Conservation (phyloP, 2,329 filamentous ascomycete species). For the Alternaria ventricosa region DNA sequence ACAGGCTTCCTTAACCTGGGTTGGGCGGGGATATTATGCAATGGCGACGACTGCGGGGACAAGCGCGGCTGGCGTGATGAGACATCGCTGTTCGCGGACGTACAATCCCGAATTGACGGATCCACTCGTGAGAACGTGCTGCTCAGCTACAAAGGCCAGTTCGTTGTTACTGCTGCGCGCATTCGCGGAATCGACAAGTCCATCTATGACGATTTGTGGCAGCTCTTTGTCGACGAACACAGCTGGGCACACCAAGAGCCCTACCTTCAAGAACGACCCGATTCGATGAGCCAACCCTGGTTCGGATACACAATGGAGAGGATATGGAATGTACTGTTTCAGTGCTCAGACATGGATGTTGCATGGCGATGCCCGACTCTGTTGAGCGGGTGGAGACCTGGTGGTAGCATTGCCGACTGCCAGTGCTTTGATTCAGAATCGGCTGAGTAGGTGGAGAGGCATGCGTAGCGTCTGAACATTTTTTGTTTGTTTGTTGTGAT, state of each 20-base stretch:
- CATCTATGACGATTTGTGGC: slow-evolving; percentile 45
- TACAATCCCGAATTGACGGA: slow-evolving; percentile 37
- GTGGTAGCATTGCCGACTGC: slow-evolving; percentile 34
- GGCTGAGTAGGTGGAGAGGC: slow-evolving; percentile 3
- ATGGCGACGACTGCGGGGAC: slow-evolving; percentile 51
- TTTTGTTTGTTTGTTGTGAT: slow-evolving; percentile 12
- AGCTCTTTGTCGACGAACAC: slow-evolving; percentile 28
- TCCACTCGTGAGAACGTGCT: slow-evolving; percentile 44
- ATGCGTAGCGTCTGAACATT: background rate
- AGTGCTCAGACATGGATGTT: slow-evolving; percentile 35
- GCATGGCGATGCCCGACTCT: slow-evolving; percentile 38
- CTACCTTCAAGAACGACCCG: slow-evolving; percentile 28
- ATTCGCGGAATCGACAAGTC: slow-evolving; percentile 47
- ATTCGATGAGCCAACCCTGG: slow-evolving; percentile 33
- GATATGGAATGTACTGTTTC: slow-evolving; percentile 39
- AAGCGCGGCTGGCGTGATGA: slow-evolving; percentile 50
- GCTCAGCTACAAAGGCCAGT: slow-evolving; percentile 57
- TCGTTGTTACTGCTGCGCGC: slow-evolving; percentile 54
- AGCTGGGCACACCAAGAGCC: slow-evolving; percentile 38
- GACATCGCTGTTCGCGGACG: slow-evolving; percentile 47
- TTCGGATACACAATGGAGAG: slow-evolving; percentile 41
- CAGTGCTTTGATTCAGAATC: slow-evolving; percentile 36
- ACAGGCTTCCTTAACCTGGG: slow-evolving; percentile 58
- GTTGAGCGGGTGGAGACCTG: slow-evolving; percentile 32
- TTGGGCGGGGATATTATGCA: slow-evolving; percentile 47